Evolutionary conservation across 768 basidiomycete species (phyloP).

Genomic region (Phylloporus rhodoxanthus): DNA sequence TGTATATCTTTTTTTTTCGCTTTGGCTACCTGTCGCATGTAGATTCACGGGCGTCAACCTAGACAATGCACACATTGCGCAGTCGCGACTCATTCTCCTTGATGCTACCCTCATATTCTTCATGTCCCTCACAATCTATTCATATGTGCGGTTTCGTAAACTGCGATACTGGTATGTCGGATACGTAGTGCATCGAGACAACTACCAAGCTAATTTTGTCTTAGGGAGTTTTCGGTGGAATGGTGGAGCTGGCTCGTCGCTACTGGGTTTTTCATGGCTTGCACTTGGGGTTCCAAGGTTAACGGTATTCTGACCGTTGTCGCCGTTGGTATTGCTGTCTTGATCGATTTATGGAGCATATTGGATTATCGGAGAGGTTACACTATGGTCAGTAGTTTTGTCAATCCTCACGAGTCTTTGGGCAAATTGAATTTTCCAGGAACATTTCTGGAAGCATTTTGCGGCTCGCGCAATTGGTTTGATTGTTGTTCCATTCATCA

Average conservation of each 20-base stretch:
- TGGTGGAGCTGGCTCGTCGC: conserved; percentile 96
- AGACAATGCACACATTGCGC: conserved; percentile 96
- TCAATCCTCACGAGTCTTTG: background rate
- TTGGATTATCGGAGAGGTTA: conserved; percentile 78
- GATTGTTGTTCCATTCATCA: conserved; percentile 79
- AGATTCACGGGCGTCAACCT: conserved; percentile 7
- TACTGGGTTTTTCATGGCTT: conserved; percentile 91
- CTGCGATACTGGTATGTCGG: conserved; percentile 72
- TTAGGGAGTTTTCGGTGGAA: conserved; percentile 75
- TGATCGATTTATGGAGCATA: conserved; percentile 92
- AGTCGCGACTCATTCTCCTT: conserved; percentile 93
- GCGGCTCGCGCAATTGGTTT: conserved; percentile 76
- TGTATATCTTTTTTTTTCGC: conserved; percentile 24
- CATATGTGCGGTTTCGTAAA: conserved; percentile 92
- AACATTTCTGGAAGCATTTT: conserved; percentile 88
- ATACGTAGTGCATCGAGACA: background rate
- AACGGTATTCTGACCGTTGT: conserved; percentile 90
- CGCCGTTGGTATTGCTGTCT: conserved; percentile 84
- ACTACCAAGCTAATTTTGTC: conserved; percentile 2
- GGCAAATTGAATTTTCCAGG: conserved; percentile 39
- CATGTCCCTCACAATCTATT: conserved; percentile 89
- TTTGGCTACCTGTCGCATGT: background rate
- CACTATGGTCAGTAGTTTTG: conserved; percentile 53
- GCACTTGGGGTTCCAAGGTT: conserved; percentile 96
- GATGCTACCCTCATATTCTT: conserved; percentile 95